Conservation (phyloP, 78 protist genomes). For the Dictyostelium purpureum region DNA sequence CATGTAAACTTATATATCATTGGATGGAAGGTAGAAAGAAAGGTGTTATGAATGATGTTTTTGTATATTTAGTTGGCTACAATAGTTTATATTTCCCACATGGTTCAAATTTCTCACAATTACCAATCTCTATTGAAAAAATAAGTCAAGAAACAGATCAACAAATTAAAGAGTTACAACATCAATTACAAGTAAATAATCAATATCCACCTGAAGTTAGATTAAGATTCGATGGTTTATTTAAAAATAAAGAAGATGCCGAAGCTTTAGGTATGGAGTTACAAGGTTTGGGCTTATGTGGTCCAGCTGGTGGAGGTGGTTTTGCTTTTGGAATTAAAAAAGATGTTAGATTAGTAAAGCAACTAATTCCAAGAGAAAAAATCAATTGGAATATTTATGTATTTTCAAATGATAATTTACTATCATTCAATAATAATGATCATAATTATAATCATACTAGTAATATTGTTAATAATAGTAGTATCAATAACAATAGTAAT, state of each 20-base stretch:
- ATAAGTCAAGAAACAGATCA: background rate
- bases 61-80: slow-evolving; percentile 52
- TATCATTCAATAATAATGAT: background rate
- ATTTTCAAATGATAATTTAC: background rate
- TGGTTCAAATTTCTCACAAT: slow-evolving; percentile 28
- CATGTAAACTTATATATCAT: slow-evolving; percentile 16
- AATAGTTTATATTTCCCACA: slow-evolving; percentile 62
- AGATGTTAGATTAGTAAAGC: slow-evolving; percentile 55
- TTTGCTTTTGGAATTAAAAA: slow-evolving; percentile 63
- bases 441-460: background rate
- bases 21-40: slow-evolving; percentile 58
- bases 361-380: slow-evolving; percentile 39
- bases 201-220: slow-evolving; percentile 69
- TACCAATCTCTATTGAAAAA: slow-evolving; percentile 8
- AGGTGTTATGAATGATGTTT: slow-evolving; percentile 45
- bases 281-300: slow-evolving; percentile 64
- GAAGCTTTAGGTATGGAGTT: slow-evolving; percentile 57
- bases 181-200: background rate
- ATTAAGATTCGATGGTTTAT: slow-evolving; percentile 64
- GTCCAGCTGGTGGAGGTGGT: slow-evolving; percentile 81
- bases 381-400: slow-evolving; percentile 24
- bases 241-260: slow-evolving; percentile 56
- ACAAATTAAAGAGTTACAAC: background rate
- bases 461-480: background rate
- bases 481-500: background rate